Evolutionary conservation across 1,284 basidiomycete species (phyloP).

Genomic region (Papiliotrema laurentii): DNA sequence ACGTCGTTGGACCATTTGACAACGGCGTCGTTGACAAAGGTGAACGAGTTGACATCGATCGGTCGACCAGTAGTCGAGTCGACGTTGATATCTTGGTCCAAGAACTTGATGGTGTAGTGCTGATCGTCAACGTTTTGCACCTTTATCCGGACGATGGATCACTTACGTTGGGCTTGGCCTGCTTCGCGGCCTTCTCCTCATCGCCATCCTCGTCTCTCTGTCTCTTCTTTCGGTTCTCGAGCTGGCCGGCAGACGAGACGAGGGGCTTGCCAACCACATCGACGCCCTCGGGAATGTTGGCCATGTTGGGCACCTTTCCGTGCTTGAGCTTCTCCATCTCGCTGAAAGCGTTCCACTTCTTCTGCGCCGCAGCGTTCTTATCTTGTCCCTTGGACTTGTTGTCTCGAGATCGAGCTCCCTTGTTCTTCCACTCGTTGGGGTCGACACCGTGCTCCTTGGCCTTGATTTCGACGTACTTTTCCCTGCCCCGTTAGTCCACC

Average conservation of each 20-base stretch:
- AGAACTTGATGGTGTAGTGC: conserved; percentile 51
- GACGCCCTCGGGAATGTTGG: conserved; percentile 37
- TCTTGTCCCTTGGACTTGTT: conserved; percentile 10
- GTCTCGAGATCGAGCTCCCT: conserved; percentile 5
- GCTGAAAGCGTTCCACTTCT: conserved; percentile 80
- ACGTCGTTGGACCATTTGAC: conserved; percentile 42
- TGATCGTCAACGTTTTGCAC: not conserved
- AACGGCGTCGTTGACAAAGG: conserved; percentile 48
- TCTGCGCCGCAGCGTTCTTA: conserved; percentile 44
- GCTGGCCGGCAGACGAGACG: not conserved
- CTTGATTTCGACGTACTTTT: conserved; percentile 93
- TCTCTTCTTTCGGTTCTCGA: conserved; percentile 30
- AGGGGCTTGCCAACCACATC: conserved; percentile 34
- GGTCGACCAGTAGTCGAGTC: conserved; percentile 59
- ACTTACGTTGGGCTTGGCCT: conserved; percentile 53
- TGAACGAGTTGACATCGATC: conserved; percentile 49
- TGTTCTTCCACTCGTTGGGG: conserved; percentile 31
- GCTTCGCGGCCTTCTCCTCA: conserved; percentile 43
- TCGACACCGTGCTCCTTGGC: conserved; percentile 85
- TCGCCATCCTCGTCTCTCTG: conserved; percentile 42
- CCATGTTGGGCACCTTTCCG: conserved; percentile 30
- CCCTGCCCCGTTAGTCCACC: conserved; percentile 50
- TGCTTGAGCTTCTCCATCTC: conserved; percentile 60
- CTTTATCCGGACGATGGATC: conserved; percentile 33
- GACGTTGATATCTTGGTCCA: conserved; percentile 61